Percentiles rank a stretch among this genome's conserved stretches.
Evolutionary conservation across 371 early-diverging fungal genomes (phyloP).

Genomic region (Mucor piriformis): DNA sequence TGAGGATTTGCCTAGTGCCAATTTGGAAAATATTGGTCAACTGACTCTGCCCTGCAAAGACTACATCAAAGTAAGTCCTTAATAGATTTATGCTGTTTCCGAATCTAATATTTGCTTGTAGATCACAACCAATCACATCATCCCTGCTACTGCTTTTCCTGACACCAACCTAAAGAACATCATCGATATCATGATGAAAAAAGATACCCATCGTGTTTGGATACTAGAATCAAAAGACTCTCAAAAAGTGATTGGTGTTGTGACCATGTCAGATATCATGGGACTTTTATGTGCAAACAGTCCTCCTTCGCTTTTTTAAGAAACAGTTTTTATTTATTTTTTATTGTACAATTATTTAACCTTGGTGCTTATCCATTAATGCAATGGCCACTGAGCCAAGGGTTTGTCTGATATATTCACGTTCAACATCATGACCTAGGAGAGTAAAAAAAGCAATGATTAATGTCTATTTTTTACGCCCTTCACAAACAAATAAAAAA

Average conservation of each 20-base stretch:
- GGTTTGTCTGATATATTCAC: constrained; percentile 53
- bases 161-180: constrained; percentile 35
- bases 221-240: constrained; percentile 40
- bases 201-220: constrained; percentile 62
- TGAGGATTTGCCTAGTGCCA: constrained; percentile 55
- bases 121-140: constrained; percentile 18
- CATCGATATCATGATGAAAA: constrained; percentile 39
- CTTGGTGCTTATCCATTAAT: constrained; percentile 43
- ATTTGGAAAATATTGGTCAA: constrained; percentile 40
- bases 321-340: constrained; percentile 6
- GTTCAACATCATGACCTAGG: constrained; percentile 56
- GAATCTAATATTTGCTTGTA: constrained; percentile 1
- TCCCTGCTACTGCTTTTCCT: constrained; percentile 34
- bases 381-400: constrained; percentile 52
- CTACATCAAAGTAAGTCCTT: constrained; percentile 51
- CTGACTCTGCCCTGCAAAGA: constrained; percentile 46
- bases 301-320: constrained; percentile 24
- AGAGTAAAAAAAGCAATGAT: no score
- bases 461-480: no score
- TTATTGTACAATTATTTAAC: constrained; percentile 4
- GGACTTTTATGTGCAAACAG: constrained; percentile 31
- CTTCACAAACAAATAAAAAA: neutral
- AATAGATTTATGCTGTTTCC: no score
- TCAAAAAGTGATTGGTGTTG: constrained; percentile 44
- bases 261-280: constrained; percentile 63